phyloP scores from a whole-genome alignment of 371 early-diverging fungal species.

The Mucor plumbeus region DNA sequence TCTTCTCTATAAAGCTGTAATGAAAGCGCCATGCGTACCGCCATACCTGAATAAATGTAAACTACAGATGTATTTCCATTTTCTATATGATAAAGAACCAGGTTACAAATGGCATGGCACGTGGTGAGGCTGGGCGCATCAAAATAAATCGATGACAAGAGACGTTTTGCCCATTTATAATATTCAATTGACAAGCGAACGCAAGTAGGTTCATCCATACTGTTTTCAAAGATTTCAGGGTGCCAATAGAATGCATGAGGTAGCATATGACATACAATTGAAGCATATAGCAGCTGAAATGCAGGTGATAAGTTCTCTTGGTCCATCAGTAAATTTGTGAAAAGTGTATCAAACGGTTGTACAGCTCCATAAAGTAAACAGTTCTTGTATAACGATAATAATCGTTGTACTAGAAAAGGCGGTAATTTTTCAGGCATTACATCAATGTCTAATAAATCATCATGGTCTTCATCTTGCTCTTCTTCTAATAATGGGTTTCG shows the following conservation, averaged over 20 bases:
- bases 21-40: slow-evolving; percentile 46
- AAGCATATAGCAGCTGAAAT: slow-evolving; percentile 36
- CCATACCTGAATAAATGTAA: slow-evolving; percentile 55
- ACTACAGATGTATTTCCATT: slow-evolving; percentile 49
- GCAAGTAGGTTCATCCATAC: slow-evolving; percentile 18
- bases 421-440: slow-evolving; percentile 16
- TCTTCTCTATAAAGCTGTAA: slow-evolving; percentile 44
- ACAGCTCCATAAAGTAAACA: slow-evolving; percentile 51
- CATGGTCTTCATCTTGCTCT: slow-evolving; percentile 15
- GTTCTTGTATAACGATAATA: slow-evolving; percentile 39
- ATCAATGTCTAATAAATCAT: neutral
- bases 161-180: slow-evolving; percentile 45
- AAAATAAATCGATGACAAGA: slow-evolving; percentile 44
- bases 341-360: slow-evolving; percentile 36
- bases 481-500: slow-evolving; percentile 8
- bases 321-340: slow-evolving; percentile 26
- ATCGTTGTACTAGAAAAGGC: slow-evolving; percentile 6
- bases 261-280: slow-evolving; percentile 49
- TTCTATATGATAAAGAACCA: slow-evolving; percentile 53
- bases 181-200: slow-evolving; percentile 34
- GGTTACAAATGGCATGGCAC: slow-evolving; percentile 48
- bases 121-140: slow-evolving; percentile 42
- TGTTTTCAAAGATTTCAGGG: slow-evolving; percentile 28
- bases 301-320: slow-evolving; percentile 21
- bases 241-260: slow-evolving; percentile 54